Base-by-base conservation (phyloP, 2,329 filamentous ascomycete genomes). In the Aspergillus niger region DNA sequence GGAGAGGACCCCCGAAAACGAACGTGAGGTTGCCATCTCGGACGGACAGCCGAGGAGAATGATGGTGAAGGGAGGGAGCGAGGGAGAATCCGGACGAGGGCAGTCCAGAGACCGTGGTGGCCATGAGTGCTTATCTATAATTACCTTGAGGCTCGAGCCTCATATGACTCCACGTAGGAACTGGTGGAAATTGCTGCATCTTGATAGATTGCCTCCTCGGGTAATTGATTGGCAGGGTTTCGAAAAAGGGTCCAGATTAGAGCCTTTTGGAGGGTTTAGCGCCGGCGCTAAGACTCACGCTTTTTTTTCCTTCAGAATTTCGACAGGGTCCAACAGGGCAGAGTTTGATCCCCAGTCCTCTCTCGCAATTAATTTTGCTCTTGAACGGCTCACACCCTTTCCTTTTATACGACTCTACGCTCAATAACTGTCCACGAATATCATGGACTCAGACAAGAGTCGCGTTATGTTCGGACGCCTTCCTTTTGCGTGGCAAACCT, bases 11-110 rank as follows among this genome's bases (percentile, higher is more conserved):
- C 61, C 53, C 15, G 56, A 50, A 57, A 74, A 67, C 63, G 70
- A 72, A 61, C 55, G 71, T 66, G 55, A 55, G 60, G 63, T 58
- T 38, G 62, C 65, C 66, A 72, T 72, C 15, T 3, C 55, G 22
- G 17, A 36, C 17, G 57, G 50, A 28, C 30, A 17, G 20, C 50
- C 20, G 50, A 4, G 15, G 13, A 17, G 13, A 10, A 17, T 10
- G 15, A 5, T 17, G 28, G 22, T 20, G 32, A 44, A 5, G 38
- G 22, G 39, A 24, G 28, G 30, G 28, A 30, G 8, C 26, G 24
- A 32, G 22, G 39, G 22, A 15, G 32, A 36, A 36, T 36, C 2
- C 4, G 11, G 13, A 36, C 11, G 32, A 36, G 32, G 4, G 32
- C 10, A 36, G 32, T 36, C 11, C 32, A 36, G 32, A 11, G 32